Conservation (phyloP, 1,139 yeast species). For the Geotrichum klebahnii region DNA sequence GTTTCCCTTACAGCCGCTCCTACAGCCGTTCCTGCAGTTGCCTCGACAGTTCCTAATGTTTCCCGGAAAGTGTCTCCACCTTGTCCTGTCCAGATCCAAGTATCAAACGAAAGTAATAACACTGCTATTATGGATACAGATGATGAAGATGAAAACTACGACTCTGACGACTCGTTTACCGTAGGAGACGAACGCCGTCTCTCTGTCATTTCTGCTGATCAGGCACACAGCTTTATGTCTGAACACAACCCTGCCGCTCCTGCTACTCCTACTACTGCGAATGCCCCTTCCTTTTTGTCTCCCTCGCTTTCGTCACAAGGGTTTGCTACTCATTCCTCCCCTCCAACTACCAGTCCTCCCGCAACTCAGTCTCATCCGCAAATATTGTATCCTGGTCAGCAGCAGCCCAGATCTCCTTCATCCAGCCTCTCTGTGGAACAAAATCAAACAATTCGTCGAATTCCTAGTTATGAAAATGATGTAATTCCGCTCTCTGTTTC, state of each 20-base stretch:
- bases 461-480: constrained; percentile 8
- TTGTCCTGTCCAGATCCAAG: constrained; percentile 3
- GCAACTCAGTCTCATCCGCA: background rate
- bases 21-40: background rate
- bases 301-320: background rate
- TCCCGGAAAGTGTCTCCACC: too few relatives aligned
- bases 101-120: background rate
- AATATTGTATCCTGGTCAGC: background rate
- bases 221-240: too few relatives aligned
- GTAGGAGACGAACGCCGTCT: constrained; percentile 19
- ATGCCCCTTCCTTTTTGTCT: constrained; percentile 1
- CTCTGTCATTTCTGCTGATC: constrained; percentile 13
- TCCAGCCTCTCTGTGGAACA: background rate
- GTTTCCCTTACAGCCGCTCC: background rate
- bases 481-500: constrained; percentile 9
- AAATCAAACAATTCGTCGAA: constrained; percentile 1
- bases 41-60: background rate
- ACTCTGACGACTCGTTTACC: constrained; percentile 21
- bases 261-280: background rate
- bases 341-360: background rate
- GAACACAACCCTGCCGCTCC: background rate
- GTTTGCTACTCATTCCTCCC: background rate
- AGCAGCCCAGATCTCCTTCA: background rate
- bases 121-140: background rate
- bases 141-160: constrained; percentile 12